Evolutionary conservation across 2,329 filamentous ascomycete genomes (phyloP), one percentile per base, ranked within the genome.

Genomic region (Teratosphaeria destructans): DNA sequence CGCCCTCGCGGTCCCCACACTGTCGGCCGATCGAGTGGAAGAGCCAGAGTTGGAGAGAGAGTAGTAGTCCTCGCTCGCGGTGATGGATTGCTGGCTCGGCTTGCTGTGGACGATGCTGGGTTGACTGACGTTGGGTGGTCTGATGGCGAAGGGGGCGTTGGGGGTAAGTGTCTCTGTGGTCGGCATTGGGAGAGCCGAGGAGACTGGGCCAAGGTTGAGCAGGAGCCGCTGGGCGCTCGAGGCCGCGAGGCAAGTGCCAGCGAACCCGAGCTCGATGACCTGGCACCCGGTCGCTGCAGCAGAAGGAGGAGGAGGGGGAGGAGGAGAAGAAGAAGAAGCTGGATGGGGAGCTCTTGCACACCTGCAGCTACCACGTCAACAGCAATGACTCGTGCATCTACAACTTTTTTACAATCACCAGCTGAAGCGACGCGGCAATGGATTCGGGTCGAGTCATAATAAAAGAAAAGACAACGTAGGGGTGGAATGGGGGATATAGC

Each of bases 51-150:
- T 74, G 52, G 75, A 76, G 59, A 78, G 68, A 60, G 76, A 79
- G 70, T 78, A 79, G 72, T 78, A 81, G 68, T 79, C 77, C 67
- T 80, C 77, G 23, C 76, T 78, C 27, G 76, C 78, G 49, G 77
- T 73, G 62, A 80, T 73, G 64, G 76, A 78, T 63, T 77, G 77
- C 62, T 76, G 72, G 3, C 77, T 79, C n/a, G 66, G 66, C 57
- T 66, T 64, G 55, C 60, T 61, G 61, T 68, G 67, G 26, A 72
- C 60, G 60, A 71, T 60, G 47, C 65, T 69, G 32, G 69, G 69
- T 37, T 65, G 68, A 55, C 68, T 70, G 53, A 71, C 67, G 54
- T 60, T 60, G 26, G 58, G 58, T 19, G 57, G 58, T 68, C 37
- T 32, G 29, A 59, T 49, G 16, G 47, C 56, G 49, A 58, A 58